Evolutionary conservation across 139 green algal genomes (phyloP).

Genomic region (Raphidocelis subcapitata): DNA sequence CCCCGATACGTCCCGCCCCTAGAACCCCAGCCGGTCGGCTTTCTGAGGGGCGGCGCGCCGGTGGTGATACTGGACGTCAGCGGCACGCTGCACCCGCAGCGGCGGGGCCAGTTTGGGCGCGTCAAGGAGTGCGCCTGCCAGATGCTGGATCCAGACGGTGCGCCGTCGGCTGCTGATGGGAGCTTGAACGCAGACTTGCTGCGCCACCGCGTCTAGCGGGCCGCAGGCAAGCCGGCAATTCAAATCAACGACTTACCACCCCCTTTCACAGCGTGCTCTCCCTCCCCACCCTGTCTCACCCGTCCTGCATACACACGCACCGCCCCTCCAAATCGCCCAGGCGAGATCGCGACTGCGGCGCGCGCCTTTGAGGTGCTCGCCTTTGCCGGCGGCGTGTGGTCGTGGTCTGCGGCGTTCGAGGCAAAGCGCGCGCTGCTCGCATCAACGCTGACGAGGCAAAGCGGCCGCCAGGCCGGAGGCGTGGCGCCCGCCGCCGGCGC

Average conservation of each 20-base stretch:
- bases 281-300: neutral
- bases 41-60: slow-evolving; percentile 55
- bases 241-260: neutral
- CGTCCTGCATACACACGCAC: too few species aligned
- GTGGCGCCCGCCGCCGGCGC: neutral
- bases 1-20: slow-evolving; percentile 42
- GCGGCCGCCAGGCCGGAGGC: slow-evolving; percentile 43
- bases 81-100: slow-evolving; percentile 42
- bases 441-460: slow-evolving; percentile 28
- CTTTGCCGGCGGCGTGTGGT: slow-evolving; percentile 47
- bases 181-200: neutral
- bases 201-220: neutral
- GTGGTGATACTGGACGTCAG: slow-evolving; percentile 53
- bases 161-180: neutral
- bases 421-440: slow-evolving; percentile 29
- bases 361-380: slow-evolving; percentile 67
- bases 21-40: slow-evolving; percentile 61
- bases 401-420: slow-evolving; percentile 39
- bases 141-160: slow-evolving; percentile 38
- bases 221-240: neutral
- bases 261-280: neutral
- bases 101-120: slow-evolving; percentile 42
- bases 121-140: slow-evolving; percentile 40
- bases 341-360: slow-evolving; percentile 54
- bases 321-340: slow-evolving; percentile 5